Evolutionary conservation across 169 alveolate genomes (phyloP), one percentile per base, ranked within the genome.

Genomic region (Miamiensis avidus): DNA sequence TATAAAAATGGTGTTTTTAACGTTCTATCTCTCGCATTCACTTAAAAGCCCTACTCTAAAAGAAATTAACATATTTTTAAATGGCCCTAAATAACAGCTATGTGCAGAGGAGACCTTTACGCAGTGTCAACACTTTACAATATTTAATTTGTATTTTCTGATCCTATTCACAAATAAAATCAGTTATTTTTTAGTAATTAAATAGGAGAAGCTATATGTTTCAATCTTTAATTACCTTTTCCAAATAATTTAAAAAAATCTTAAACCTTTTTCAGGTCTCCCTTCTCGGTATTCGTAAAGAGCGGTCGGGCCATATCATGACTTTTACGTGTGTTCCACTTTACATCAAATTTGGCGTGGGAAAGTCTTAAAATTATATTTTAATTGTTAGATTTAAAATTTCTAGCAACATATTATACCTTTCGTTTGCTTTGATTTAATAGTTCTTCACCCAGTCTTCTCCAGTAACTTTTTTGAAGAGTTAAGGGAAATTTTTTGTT

Each of bases 1-100:
- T 93, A 91, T 82, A 93, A 96, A 29, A 95, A 84, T n/a, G 97
- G 95, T 29, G 93, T 92, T 83, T 94, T 90, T 34, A 93, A 76
- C 33, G 93, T 85, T 89, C 93, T 92, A 89, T 95, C 97, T 88
- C 96, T 92, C 73, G 91, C 83, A 81, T 89, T 85, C 28, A 93
- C 89, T 72, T 83, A 82, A 78, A 91, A 88, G 29, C 94, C 93
- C 32, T 88, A 85, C n/a, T 89, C 81, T 65, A 95, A 74, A 74
- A 95, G 82, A 73, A 88, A 86, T 72, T 89, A 89, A 26, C 82
- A 69, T 82, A 92, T 81, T 79, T 86, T 78, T n/a, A 75, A 78
- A 49, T 95, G 93, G 15, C 96, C 96, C 25, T 88, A 86, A 34
- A 84, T 88, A 6, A 94, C 89, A 16, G 96, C 96, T 0, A 92